Conservation (phyloP, 2,329 filamentous ascomycete species). For the Lasiodiplodia sp. region DNA sequence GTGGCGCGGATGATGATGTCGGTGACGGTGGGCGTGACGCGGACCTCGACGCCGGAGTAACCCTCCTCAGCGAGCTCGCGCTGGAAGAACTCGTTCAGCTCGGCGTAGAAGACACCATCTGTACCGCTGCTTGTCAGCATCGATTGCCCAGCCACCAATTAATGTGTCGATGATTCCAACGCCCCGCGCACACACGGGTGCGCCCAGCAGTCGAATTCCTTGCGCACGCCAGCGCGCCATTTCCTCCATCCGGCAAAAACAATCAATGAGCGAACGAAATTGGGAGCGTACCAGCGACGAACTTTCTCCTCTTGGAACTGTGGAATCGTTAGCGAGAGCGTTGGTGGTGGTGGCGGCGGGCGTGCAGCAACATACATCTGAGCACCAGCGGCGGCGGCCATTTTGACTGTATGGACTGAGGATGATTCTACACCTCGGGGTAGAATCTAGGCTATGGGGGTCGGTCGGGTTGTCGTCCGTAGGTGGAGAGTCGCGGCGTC, state of each 20-base stretch:
- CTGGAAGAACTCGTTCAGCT: constrained; percentile 99
- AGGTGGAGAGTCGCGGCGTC: constrained; percentile 38
- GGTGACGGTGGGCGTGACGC: constrained; percentile 99
- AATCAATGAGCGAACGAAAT: constrained; percentile 27
- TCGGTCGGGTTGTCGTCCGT: constrained; percentile 38
- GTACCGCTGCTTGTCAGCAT: constrained; percentile 30
- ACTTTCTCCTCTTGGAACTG: constrained; percentile 87
- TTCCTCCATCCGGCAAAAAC: constrained; percentile 15
- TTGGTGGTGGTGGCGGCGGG: not conserved
- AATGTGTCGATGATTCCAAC: constrained; percentile 59
- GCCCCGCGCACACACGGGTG: not conserved
- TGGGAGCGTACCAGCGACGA: constrained; percentile 57
- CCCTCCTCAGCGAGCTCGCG: constrained; percentile 99
- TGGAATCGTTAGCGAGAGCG: constrained; percentile 38
- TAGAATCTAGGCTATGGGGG: constrained; percentile 41
- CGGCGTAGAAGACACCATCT: constrained; percentile 99
- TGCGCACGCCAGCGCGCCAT: constrained; percentile 4
- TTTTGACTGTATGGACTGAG: constrained; percentile 47
- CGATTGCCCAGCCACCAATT: constrained; percentile 66
- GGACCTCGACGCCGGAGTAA: constrained; percentile 99
- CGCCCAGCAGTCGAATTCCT: not conserved
- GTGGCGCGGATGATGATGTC: constrained; percentile 99
- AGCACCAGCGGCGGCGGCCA: constrained; percentile 50
- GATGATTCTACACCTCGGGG: constrained; percentile 39
- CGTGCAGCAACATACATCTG: constrained; percentile 47